phyloP scores from a whole-genome alignment of 345 rosid genomes.

The Lumnitzera littorea region DNA sequence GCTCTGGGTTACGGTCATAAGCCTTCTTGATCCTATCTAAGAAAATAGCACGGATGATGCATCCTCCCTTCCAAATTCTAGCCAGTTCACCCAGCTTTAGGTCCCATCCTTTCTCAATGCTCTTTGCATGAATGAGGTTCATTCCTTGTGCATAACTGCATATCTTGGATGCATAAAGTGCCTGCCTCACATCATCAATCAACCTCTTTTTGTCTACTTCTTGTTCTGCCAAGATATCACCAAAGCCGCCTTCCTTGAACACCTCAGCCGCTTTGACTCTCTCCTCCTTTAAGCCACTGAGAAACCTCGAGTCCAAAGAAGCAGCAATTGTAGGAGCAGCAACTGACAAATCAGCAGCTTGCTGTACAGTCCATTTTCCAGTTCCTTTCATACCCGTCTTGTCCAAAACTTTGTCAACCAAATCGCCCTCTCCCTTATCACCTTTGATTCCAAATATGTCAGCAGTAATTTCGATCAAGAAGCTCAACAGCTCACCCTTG shows the following conservation, averaged over 20 bases:
- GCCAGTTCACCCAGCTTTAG: constrained; percentile 91
- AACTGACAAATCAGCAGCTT: constrained; percentile 91
- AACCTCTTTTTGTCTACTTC: constrained; percentile 71
- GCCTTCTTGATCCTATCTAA: constrained; percentile 96
- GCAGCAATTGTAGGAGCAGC: constrained; percentile 93
- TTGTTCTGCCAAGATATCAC: constrained; percentile 50
- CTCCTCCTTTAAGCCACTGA: constrained; percentile 73
- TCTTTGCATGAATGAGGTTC: constrained; percentile 92
- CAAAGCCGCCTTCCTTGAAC: constrained; percentile 71
- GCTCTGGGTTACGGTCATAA: constrained; percentile 77
- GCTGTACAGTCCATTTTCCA: constrained; percentile 98
- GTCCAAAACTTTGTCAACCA: constrained; percentile 93
- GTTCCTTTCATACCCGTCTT: constrained; percentile 99
- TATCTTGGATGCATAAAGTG: constrained; percentile 91
- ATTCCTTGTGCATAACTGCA: constrained; percentile 98
- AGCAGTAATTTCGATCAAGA: constrained; percentile 90
- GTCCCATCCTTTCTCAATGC: constrained; percentile 80
- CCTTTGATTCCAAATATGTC: constrained; percentile 86
- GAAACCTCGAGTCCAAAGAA: constrained; percentile 85
- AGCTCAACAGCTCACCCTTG: constrained; percentile 90
- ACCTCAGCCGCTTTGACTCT: constrained; percentile 82
- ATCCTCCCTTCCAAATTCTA: constrained; percentile 97
- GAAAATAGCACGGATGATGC: constrained; percentile 90
- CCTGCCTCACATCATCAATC: constrained; percentile 78
- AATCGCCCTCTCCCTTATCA: constrained; percentile 74